Percentiles rank a stretch among this genome's conserved stretches.
phyloP scores from a whole-genome alignment of 176 grass and related monocot genomes.

The Phragmites australis region DNA sequence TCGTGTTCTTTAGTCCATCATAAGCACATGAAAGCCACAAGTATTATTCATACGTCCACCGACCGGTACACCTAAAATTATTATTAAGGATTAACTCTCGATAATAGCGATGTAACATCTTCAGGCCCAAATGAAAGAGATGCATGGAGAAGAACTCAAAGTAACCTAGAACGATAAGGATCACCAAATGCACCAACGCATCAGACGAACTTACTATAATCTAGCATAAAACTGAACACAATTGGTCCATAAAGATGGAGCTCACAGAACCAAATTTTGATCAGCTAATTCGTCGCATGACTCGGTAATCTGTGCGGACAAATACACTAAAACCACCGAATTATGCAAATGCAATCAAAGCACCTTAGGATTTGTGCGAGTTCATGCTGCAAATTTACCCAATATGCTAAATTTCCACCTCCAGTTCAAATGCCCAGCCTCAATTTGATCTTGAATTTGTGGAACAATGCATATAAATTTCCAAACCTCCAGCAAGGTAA shows the following conservation, averaged over 20 bases:
- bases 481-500: neutral
- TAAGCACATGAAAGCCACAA: no score
- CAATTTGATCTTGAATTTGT: neutral
- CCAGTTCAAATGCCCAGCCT: neutral
- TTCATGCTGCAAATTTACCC: neutral
- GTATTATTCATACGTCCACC: no score
- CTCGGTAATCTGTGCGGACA: no score
- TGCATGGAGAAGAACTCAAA: conserved; percentile 18
- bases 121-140: conserved; percentile 41
- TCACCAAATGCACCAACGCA: conserved; percentile 25
- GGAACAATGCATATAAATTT: neutral
- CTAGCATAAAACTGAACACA: conserved; percentile 17
- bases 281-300: neutral
- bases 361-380: neutral
- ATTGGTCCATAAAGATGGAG: neutral
- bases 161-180: conserved; percentile 15
- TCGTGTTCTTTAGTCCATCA: no score
- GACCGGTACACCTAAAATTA: no score
- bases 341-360: neutral
- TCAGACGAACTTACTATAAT: neutral
- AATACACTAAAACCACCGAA: neutral
- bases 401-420: conserved; percentile 5
- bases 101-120: conserved; percentile 27
- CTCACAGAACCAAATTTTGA: neutral
- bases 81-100: no score